Evolutionary conservation across 2,329 filamentous ascomycete genomes (phyloP).

Genomic region (Verticillium albo-atrum): DNA sequence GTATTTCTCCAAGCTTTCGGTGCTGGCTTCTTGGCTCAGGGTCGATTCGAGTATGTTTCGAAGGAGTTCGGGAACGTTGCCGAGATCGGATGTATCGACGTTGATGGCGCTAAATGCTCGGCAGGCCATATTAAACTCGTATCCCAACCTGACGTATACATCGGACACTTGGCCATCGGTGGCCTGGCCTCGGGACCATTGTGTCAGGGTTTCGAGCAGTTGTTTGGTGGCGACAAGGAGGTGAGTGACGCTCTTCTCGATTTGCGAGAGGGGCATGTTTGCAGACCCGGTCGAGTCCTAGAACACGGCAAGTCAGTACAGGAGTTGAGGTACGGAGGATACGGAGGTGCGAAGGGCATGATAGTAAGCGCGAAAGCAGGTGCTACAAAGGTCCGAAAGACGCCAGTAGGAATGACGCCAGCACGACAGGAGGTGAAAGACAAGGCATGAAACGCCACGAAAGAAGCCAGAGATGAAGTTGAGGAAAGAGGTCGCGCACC

Average conservation of each 20-base stretch:
- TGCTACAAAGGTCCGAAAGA: neutral
- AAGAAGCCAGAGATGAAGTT: neutral
- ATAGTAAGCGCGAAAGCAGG: constrained; percentile 1
- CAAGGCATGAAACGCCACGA: neutral
- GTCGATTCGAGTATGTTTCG: constrained; percentile 92
- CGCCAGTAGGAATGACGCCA: neutral
- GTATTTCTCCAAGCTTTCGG: constrained; percentile 89
- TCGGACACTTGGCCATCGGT: constrained; percentile 95
- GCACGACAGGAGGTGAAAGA: constrained; percentile 5
- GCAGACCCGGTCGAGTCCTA: constrained; percentile 46
- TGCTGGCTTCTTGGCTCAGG: constrained; percentile 90
- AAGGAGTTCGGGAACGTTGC: constrained; percentile 88
- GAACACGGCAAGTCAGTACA: neutral
- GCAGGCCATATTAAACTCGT: constrained; percentile 99
- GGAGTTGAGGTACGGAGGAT: neutral
- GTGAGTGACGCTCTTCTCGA: constrained; percentile 98
- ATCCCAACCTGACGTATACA: constrained; percentile 93
- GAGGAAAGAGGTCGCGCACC: constrained; percentile 29
- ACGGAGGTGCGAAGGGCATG: constrained; percentile 4
- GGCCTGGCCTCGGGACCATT: constrained; percentile 91
- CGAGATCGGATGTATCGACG: constrained; percentile 89
- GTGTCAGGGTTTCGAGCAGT: constrained; percentile 91
- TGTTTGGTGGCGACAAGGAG: constrained; percentile 97
- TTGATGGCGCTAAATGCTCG: constrained; percentile 95
- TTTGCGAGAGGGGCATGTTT: constrained; percentile 76